Evolutionary conservation across 768 basidiomycete genomes (phyloP).

Genomic region (Mycena galericulata): DNA sequence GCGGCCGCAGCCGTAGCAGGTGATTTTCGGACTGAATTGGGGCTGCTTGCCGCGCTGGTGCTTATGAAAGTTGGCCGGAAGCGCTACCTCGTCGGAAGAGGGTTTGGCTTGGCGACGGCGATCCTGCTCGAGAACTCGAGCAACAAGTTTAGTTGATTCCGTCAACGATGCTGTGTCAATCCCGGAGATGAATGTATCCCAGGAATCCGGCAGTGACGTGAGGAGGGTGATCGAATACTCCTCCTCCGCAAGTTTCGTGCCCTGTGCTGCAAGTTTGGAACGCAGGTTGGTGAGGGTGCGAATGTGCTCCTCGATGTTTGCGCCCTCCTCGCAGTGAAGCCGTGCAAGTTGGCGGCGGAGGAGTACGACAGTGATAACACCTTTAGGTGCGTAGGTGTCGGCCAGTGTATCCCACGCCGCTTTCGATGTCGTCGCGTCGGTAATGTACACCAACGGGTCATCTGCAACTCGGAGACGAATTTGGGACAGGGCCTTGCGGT

Average conservation of each 20-base stretch:
- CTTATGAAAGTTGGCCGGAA: neutral
- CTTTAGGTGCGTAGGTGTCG: conserved; percentile 39
- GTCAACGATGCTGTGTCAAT: conserved; percentile 35
- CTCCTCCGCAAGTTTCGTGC: conserved; percentile 35
- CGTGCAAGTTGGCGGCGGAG: conserved; percentile 5
- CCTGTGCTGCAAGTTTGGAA: conserved; percentile 40
- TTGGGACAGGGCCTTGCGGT: conserved; percentile 43
- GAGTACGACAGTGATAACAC: conserved; percentile 10
- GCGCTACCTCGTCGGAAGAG: conserved; percentile 9
- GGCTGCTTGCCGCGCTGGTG: neutral
- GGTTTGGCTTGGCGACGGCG: conserved; percentile 19
- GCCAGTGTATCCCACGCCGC: conserved; percentile 46
- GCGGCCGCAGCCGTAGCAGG: conserved; percentile 9
- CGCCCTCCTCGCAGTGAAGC: conserved; percentile 1
- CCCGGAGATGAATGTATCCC: conserved; percentile 44
- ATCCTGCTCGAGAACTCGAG: conserved; percentile 39
- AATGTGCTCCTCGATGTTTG: conserved; percentile 45
- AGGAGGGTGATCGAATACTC: conserved; percentile 4
- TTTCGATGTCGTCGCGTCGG: neutral
- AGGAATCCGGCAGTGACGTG: conserved; percentile 22
- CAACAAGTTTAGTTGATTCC: conserved; percentile 35
- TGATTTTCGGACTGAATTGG: conserved; percentile 2
- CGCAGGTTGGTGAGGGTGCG: conserved; percentile 38
- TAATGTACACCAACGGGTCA: conserved; percentile 13
- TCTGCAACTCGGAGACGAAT: conserved; percentile 39